Evolutionary conservation across 129 eudicot species (phyloP).

Genomic region (Ambrosia artemisiifolia): DNA sequence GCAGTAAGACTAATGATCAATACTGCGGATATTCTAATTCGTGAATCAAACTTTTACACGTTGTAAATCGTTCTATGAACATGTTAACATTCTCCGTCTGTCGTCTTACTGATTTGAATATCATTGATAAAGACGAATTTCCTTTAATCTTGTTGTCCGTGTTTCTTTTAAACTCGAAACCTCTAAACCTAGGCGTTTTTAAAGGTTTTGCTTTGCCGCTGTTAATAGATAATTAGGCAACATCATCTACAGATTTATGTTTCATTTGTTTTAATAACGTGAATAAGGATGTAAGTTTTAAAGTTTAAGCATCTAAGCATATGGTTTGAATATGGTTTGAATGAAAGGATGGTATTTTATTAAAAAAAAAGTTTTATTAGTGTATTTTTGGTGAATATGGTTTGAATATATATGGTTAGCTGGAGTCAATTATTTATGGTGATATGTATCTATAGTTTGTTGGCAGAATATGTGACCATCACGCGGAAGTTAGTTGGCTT

Average conservation of each 20-base stretch:
- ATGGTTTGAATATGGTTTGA: too few relatives aligned
- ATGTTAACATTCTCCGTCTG: background rate
- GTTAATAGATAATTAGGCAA: background rate
- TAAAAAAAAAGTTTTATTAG: background rate
- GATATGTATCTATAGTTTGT: slow-evolving; percentile 7
- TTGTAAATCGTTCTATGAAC: background rate
- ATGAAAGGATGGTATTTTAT: too few relatives aligned
- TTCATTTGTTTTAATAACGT: background rate
- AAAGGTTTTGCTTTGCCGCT: background rate
- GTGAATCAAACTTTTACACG: slow-evolving; percentile 3
- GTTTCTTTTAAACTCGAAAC: too few relatives aligned
- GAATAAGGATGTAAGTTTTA: too few relatives aligned
- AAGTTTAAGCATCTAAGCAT: too few relatives aligned
- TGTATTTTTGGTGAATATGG: slow-evolving; percentile 11
- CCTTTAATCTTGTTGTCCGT: too few relatives aligned
- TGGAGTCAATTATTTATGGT: slow-evolving; percentile 3
- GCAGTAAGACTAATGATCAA: background rate
- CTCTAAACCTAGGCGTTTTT: too few relatives aligned
- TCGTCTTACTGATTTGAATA: background rate
- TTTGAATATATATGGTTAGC: background rate
- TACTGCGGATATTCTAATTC: slow-evolving; percentile 2
- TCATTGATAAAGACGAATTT: too few relatives aligned
- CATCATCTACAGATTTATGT: background rate
- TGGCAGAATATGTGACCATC: slow-evolving; percentile 17
- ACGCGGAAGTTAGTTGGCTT: slow-evolving; percentile 22